Evolutionary conservation across 345 rosid species (phyloP).

Genomic region (Eutrema yunnanense): DNA sequence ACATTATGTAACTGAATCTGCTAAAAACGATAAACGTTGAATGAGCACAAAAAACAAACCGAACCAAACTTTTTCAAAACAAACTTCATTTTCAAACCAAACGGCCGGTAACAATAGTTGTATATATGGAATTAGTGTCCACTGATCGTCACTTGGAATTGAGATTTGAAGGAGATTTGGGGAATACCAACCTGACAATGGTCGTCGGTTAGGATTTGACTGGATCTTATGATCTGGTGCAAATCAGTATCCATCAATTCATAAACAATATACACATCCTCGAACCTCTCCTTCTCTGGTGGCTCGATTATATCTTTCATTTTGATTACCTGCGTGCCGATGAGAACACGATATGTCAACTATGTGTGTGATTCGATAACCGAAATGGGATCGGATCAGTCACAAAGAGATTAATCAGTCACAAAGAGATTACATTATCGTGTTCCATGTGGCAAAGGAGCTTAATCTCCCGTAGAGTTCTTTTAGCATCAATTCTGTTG

Average conservation of each 20-base stretch:
- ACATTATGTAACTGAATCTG: background rate
- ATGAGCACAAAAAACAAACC: background rate
- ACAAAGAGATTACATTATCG: constrained; percentile 51
- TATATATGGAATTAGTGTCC: background rate
- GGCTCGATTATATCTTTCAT: constrained; percentile 82
- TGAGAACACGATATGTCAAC: background rate
- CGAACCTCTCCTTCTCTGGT: constrained; percentile 58
- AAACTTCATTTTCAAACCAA: background rate
- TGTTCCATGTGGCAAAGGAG: constrained; percentile 90
- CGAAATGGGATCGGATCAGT: background rate
- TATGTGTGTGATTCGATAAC: background rate
- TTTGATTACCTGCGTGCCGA: constrained; percentile 52
- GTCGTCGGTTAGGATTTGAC: constrained; percentile 71
- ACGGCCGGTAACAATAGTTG: background rate
- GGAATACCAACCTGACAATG: constrained; percentile 66
- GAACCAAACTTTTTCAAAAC: background rate
- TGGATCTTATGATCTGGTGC: constrained; percentile 78
- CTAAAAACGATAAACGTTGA: background rate
- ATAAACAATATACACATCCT: constrained; percentile 82
- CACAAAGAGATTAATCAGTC: constrained; percentile 18
- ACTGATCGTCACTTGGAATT: background rate
- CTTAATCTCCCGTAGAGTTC: constrained; percentile 90
- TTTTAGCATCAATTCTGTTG: constrained; percentile 84
- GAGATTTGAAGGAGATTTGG: background rate
- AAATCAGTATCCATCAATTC: constrained; percentile 95